phyloP scores from a whole-genome alignment of 257 asterid species.

The Solanum chmielewskii region DNA sequence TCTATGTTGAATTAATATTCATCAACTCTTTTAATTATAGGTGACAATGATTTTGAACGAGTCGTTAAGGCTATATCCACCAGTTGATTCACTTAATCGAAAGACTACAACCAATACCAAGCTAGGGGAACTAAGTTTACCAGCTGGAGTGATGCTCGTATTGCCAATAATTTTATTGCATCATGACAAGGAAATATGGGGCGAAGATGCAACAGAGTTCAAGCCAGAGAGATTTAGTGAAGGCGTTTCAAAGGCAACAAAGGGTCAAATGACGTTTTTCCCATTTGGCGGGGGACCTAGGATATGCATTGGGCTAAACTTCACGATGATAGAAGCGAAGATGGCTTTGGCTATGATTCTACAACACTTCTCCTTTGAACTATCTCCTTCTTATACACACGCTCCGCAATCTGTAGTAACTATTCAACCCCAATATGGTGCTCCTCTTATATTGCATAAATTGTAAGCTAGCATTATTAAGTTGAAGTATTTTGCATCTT shows the following conservation, averaged over 20 bases:
- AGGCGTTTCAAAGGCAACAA: conserved; percentile 17
- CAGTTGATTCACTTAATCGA: neutral
- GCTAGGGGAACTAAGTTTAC: neutral
- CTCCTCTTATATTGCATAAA: too few species aligned
- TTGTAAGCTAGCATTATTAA: too few species aligned
- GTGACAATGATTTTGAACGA: conserved; percentile 16
- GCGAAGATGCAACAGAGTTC: conserved; percentile 16
- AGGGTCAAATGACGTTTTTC: neutral
- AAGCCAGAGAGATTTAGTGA: conserved; percentile 21
- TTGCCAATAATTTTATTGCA: conserved; percentile 11
- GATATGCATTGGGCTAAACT: too few species aligned
- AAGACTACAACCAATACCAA: neutral
- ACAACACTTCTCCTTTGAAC: too few species aligned
- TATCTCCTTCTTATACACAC: too few species aligned
- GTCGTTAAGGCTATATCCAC: conserved; percentile 11
- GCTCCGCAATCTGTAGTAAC: neutral
- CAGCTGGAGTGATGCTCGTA: neutral
- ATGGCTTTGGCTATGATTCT: too few species aligned
- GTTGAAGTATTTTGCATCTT: too few species aligned
- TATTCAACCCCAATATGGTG: too few species aligned
- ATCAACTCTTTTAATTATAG: neutral
- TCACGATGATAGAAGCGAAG: too few species aligned
- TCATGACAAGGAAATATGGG: conserved; percentile 21
- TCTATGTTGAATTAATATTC: too few species aligned
- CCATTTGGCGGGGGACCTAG: too few species aligned